Evolutionary conservation across 768 basidiomycete genomes (phyloP).

Genomic region (Suillus tomentosus): DNA sequence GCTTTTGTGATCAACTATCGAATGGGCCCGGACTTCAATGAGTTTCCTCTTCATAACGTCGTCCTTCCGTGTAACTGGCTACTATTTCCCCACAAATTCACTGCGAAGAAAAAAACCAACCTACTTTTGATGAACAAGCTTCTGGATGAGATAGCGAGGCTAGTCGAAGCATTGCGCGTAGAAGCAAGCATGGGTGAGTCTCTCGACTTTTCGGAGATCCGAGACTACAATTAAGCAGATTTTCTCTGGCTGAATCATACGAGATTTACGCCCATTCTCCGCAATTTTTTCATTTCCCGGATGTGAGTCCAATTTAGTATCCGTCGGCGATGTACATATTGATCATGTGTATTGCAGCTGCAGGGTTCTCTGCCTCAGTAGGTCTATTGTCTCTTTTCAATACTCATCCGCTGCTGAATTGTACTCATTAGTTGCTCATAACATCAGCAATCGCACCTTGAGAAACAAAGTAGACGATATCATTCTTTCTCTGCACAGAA

Average conservation of each 20-base stretch:
- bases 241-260: conserved; percentile 14
- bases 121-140: conserved; percentile 14
- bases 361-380: conserved; percentile 49
- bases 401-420: neutral
- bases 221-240: neutral
- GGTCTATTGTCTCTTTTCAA: conserved; percentile 19
- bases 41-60: conserved; percentile 42
- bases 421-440: conserved; percentile 36
- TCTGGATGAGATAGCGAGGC: conserved; percentile 20
- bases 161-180: conserved; percentile 33
- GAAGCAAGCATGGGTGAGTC: conserved; percentile 31
- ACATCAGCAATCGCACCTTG: conserved; percentile 19
- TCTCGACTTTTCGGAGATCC: neutral
- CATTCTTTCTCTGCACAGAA: conserved; percentile 17
- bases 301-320: conserved; percentile 39
- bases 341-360: conserved; percentile 38
- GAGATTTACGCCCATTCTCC: conserved; percentile 23
- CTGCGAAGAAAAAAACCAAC: conserved; percentile 12
- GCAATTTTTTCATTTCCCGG: conserved; percentile 45
- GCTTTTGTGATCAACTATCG: conserved; percentile 40
- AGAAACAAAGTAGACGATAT: conserved; percentile 9
- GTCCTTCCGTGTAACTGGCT: conserved; percentile 61
- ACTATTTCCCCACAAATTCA: conserved; percentile 22
- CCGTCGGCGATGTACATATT: neutral
- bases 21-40: conserved; percentile 15